These are phyloP conservation scores for Naumovozyma castellii DNA, from an alignment of 805 yeast genomes.

Conservation along the genomic window DNA sequence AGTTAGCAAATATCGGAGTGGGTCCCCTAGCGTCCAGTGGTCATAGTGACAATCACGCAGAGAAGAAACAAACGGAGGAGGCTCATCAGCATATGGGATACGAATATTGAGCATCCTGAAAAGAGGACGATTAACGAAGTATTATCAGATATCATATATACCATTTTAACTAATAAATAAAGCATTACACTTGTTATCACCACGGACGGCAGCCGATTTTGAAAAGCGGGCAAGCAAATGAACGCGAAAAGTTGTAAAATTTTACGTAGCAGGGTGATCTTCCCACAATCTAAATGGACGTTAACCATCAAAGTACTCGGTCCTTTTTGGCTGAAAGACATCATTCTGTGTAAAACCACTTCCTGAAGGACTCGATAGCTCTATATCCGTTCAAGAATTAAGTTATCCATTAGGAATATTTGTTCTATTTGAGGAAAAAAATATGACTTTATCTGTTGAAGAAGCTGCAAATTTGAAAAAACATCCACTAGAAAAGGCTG, in stretches of 20 bases:
- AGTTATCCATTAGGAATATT: no score
- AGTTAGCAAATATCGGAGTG: conserved; percentile 69
- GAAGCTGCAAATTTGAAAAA: not conserved
- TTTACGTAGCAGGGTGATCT: not conserved
- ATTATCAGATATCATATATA: no score
- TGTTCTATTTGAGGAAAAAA: no score
- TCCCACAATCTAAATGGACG: not conserved
- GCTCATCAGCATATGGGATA: not conserved
- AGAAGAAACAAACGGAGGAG: not conserved
- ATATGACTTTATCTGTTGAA: not conserved
- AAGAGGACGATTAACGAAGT: not conserved
- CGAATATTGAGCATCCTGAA: not conserved
- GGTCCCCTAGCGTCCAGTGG: conserved; percentile 50
- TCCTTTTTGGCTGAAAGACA: not conserved
- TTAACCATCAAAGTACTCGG: not conserved
- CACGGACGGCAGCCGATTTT: not conserved
- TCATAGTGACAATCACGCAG: not conserved
- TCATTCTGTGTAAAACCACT: no score
- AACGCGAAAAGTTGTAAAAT: not conserved
- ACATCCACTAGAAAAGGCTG: not conserved
- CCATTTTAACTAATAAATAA: no score
- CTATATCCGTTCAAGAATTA: no score
- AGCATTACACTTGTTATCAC: no score
- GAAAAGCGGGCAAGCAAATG: not conserved
- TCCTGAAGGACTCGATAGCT: no score